phyloP scores from a whole-genome alignment of 2,329 filamentous ascomycete genomes.

The Aspergillus caelatus region DNA sequence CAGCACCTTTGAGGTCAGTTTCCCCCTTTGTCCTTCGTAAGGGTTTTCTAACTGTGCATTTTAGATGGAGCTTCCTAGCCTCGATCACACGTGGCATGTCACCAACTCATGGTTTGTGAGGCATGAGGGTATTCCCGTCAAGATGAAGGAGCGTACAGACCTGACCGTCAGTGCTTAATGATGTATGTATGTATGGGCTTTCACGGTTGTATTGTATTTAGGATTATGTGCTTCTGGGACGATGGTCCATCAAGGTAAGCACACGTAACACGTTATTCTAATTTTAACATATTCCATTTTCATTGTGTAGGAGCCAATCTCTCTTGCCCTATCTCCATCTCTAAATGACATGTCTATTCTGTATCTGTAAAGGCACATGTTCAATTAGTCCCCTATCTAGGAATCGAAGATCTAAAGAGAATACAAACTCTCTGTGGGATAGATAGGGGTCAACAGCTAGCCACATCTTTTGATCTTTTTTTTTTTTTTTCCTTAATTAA shows the following conservation, averaged over 20 bases:
- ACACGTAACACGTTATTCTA: no score
- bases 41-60: background rate
- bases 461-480: background rate
- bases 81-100: background rate
- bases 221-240: background rate
- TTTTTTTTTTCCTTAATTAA: background rate
- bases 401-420: no score
- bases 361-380: no score
- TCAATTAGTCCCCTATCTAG: no score
- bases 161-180: background rate
- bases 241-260: background rate
- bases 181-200: background rate
- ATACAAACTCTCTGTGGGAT: no score
- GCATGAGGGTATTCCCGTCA: background rate
- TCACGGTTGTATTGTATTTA: background rate
- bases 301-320: no score
- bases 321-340: no score
- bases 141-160: background rate
- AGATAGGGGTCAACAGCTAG: no score
- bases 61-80: background rate
- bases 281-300: no score
- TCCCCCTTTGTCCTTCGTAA: background rate
- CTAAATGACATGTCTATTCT: no score
- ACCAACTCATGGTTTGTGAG: slow-evolving; percentile 2
- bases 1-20: slow-evolving; percentile 30